A percentile compares a stretch with the other conserved stretches of the same genome.
Evolutionary conservation across 495 filamentous ascomycete genomes (phyloP).

Genomic region (Extremus antarcticus): DNA sequence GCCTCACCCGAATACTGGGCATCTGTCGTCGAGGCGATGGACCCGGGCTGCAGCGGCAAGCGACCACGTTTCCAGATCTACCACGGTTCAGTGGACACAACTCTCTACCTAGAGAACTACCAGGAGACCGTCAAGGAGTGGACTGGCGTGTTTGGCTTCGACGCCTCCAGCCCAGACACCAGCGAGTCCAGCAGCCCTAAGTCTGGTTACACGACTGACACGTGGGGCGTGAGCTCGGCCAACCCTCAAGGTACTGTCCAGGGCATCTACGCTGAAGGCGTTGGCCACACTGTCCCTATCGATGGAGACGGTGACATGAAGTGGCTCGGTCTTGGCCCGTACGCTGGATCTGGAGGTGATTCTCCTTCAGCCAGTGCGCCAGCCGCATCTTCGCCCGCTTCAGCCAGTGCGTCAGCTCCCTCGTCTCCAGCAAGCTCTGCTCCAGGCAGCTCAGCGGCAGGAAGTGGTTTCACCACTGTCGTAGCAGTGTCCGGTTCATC

Average conservation of each 20-base stretch:
- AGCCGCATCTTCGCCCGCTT: background rate
- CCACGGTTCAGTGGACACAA: conserved; percentile 42
- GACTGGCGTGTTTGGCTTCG: conserved; percentile 39
- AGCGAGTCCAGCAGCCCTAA: conserved; percentile 32
- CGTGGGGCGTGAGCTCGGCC: conserved; percentile 13
- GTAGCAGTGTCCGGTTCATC: background rate
- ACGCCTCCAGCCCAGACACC: conserved; percentile 18
- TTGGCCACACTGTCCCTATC: conserved; percentile 19
- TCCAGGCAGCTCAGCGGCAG: background rate
- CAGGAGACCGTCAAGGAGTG: conserved; percentile 48
- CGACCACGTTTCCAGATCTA: conserved; percentile 47
- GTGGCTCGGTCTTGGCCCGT: conserved; percentile 18
- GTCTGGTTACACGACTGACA: conserved; percentile 27
- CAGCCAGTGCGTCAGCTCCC: no score
- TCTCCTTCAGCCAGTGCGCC: background rate
- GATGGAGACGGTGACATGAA: conserved; percentile 14
- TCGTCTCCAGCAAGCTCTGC: background rate
- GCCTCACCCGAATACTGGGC: conserved; percentile 41
- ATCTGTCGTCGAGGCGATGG: conserved; percentile 38
- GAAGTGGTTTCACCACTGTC: background rate
- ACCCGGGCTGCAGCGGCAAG: conserved; percentile 44
- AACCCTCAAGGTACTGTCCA: conserved; percentile 16
- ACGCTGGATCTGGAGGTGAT: conserved; percentile 2
- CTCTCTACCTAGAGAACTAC: conserved; percentile 40
- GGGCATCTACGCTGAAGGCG: conserved; percentile 13